Base-by-base conservation (phyloP, 2,329 filamentous ascomycete species). In the Fusarium nurragi region DNA sequence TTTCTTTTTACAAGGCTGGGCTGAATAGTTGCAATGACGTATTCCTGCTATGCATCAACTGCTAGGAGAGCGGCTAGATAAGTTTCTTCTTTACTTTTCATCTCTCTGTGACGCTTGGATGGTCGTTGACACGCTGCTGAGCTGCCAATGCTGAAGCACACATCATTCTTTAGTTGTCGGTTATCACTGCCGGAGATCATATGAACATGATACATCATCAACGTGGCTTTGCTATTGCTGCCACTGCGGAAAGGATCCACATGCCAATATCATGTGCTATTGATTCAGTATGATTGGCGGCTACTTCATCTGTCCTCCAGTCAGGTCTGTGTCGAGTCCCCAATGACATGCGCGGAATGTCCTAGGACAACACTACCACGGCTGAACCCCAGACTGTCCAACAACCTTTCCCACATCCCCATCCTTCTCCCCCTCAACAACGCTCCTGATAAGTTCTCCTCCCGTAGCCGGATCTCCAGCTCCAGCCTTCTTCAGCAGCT, bases 341-440 rank as follows among this genome's bases (percentile, higher is more conserved):
- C 9, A 21, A 44, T 14, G 38, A n/a, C 12, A 28, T 16, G 10
- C n/a, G n/a, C 8, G 25, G 22, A 13, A 10, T 30, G 12, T 43
- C 30, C n/a, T 10, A 13, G 22, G 28, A 8, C n/a, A 36, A 11
- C 10, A 34, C 28, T 39, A 78, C 76, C 76, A 78, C 12, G 68
- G 45, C 49, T 78, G 76, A 7, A 74, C 59, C 12, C 73, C 73
- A 19, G 66, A 48, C 19, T 68, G 63, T 4, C 38, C 54, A 18
- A 81, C 63, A 7, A 80, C 73, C 56, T 73, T 77, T 16, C 80
- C 80, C 22, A 74, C 75, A 65, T 83, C 77, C 2, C 46, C 69
- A 69, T 83, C 80, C 36, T 78, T 71, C 43, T 76, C 69, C 1
- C 81, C 81, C 57, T 82, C 77, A 21, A 82, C 63, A 1, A 83